Base-by-base conservation (phyloP, 345 rosid genomes). In the Citrus australasica region DNA sequence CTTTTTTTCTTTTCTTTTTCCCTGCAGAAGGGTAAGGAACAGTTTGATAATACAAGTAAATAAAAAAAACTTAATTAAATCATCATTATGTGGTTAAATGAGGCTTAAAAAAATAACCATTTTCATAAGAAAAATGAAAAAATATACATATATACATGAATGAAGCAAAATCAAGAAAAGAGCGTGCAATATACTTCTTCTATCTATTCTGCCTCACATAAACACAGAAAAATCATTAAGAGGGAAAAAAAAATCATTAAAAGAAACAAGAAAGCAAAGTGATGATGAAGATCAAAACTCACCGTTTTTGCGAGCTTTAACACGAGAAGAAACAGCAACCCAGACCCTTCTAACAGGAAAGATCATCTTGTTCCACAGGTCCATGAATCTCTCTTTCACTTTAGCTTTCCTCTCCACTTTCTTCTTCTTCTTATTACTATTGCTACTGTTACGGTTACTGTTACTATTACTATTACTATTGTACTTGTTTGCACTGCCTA, bases 271-370 rank as follows among this genome's bases (percentile, higher is more conserved):
- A 53, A 53, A 4, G 21, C 6, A 53, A 17, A 53, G 22, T 5
- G 21, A 11, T 46, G 16, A 46, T 13, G 51, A 48, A 21, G 4
- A 53, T 17, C 22, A 28, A 53, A 62, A 59, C 82, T 19, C 55
- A 89, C 92, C 92, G 56, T 86, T 82, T 77, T 87, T 84, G 42
- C 83, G 86, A 48, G 90, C 75, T 46, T 85, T 87, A 64, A 90
- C 66, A 8, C 89, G 91, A 66, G 92, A 66, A 38, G 94, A 89
- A 71, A 90, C 75, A 61, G 85, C 77, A 61, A 85, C 35, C 91
- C 90, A 89, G 40, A 87, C 84, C 11, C 84, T 53, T 6, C 87
- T 53, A 73, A 88, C 87, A 64, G 92, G 94, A 74, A 89, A 86
- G 76, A 91, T 74, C 83, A 87, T 84, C 82, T 87, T 85, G 11